Evolutionary conservation across 495 filamentous ascomycete species (phyloP).

Genomic region (Daldinia childiae): DNA sequence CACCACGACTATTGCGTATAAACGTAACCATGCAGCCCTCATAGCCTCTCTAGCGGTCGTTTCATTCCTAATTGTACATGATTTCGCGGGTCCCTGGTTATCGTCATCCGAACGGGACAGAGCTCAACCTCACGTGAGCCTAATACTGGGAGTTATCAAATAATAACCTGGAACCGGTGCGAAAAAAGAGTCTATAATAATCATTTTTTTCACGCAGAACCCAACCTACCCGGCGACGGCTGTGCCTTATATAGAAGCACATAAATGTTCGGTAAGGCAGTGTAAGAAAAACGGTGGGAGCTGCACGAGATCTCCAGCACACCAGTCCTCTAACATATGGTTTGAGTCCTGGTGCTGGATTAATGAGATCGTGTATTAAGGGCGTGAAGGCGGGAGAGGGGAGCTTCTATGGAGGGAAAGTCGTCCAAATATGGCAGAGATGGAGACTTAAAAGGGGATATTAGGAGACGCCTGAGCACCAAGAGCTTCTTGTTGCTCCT

Average conservation of each 20-base stretch:
- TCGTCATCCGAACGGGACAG: slow-evolving; percentile 13
- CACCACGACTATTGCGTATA: slow-evolving; percentile 31
- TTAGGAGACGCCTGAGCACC: slow-evolving; percentile 58
- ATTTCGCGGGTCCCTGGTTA: slow-evolving; percentile 34
- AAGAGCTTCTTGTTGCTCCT: slow-evolving; percentile 83
- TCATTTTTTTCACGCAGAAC: slow-evolving; percentile 31
- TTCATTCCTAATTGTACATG: slow-evolving; percentile 45
- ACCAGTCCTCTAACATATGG: slow-evolving; percentile 13
- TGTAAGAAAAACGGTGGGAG: slow-evolving; percentile 21
- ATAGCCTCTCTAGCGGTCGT: slow-evolving; percentile 38
- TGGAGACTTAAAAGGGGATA: slow-evolving; percentile 63
- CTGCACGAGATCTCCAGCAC: slow-evolving; percentile 25
- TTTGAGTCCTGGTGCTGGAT: slow-evolving; percentile 8
- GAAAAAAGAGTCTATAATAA: slow-evolving; percentile 45
- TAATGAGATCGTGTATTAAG: slow-evolving; percentile 27
- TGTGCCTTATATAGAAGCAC: slow-evolving; percentile 25
- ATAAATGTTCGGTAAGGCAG: slow-evolving; percentile 39
- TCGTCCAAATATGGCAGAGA: slow-evolving; percentile 34
- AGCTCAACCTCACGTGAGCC: slow-evolving; percentile 24
- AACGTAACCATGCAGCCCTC: slow-evolving; percentile 39
- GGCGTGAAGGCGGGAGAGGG: slow-evolving; percentile 34
- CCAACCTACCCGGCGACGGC: slow-evolving; percentile 21
- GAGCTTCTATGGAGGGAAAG: slow-evolving; percentile 38
- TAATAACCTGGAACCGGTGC: slow-evolving; percentile 19
- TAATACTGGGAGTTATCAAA: slow-evolving; percentile 19